Evolutionary conservation across 208 protist species (phyloP).

Genomic region (Crithidia expoeki): DNA sequence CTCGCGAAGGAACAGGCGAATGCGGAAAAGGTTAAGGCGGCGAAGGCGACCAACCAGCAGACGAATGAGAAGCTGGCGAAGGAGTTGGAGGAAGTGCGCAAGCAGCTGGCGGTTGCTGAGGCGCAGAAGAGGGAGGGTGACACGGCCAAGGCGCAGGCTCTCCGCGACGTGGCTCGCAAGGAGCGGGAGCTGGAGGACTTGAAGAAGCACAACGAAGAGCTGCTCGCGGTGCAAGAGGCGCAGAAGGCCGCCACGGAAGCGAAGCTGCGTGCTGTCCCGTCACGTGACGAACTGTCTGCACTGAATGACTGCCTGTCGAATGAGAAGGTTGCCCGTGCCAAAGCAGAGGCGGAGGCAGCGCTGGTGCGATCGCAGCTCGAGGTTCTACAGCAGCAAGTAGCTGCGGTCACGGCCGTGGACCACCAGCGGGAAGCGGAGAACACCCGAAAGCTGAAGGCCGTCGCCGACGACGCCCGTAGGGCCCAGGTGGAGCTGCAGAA

Average conservation of each 20-base stretch:
- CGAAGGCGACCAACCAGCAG: conserved; percentile 6
- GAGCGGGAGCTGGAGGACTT: no score
- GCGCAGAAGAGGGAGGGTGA: conserved; percentile 27
- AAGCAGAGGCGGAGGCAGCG: conserved; percentile 16
- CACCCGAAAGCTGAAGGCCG: conserved; percentile 30
- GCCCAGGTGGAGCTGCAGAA: conserved; percentile 35
- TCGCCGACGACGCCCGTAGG: conserved; percentile 34
- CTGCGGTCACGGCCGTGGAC: background rate
- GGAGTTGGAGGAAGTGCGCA: conserved; percentile 32
- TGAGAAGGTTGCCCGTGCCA: conserved; percentile 24
- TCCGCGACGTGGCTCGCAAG: conserved; percentile 10
- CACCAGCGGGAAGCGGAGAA: conserved; percentile 16
- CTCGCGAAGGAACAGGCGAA: conserved; percentile 30
- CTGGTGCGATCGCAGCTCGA: conserved; percentile 21
- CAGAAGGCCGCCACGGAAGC: conserved; percentile 26
- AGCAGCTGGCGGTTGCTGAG: conserved; percentile 20
- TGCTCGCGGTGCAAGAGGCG: conserved; percentile 20
- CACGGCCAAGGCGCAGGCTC: conserved; percentile 14
- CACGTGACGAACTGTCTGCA: conserved; percentile 18
- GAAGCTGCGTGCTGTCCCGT: conserved; percentile 10
- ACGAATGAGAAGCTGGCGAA: conserved; percentile 23
- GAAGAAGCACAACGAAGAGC: conserved; percentile 18
- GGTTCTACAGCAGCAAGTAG: conserved; percentile 10
- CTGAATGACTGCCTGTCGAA: conserved; percentile 13
- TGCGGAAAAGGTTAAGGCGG: conserved; percentile 13